Base-by-base conservation (phyloP, 768 basidiomycete genomes). In the Rhodotorula paludigena region DNA sequence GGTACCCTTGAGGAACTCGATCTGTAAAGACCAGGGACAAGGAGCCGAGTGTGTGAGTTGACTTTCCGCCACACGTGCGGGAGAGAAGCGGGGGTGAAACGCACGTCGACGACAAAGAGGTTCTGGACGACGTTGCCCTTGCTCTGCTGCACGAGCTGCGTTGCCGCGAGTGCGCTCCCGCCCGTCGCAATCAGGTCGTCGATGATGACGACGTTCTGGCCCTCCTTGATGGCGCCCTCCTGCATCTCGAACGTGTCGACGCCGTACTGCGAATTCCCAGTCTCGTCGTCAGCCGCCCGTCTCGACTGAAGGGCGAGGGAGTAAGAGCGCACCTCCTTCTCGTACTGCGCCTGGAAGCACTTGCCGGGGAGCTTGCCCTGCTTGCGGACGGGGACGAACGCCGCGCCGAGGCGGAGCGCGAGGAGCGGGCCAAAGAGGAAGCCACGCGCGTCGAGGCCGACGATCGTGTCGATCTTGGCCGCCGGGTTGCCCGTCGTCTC, bases 111-210 rank as follows among this genome's bases (percentile, higher is more conserved):
- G 78, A 98, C 86, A 81, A 99, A 99, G 71, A 99, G 81, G 80
- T 98, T 96, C 79, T 96, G 90, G 44, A 94, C 78, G 36, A 88
- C 88, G 73, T 87, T 87, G 57, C 89, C 93, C 28, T 92, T 91
- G 69, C 85, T 83, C 80, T 88, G 85, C 36, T 84, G 80, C 62
- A 97, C 86, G 41, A 99, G 87, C 73, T 93, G 84, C 56, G 92
- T 92, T 7, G 94, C 92, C 8, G 93, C 92, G 67, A 84, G 85
- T 14, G 96, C 96, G 39, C 92, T 96, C 15, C 96, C 96, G 68
- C 92, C 92, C 90, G 94, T 97, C 0, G 96, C 96, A 70, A 99
- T 90, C 47, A 99, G 82, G 78, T 99, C 96, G 79, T 99, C 96
- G 35, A 99, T 82, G 51, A 99, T 82, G 53, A 99, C 78, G 30